Evolutionary conservation across 2,329 filamentous ascomycete genomes (phyloP), one percentile per base, ranked within the genome.

Genomic region (Penicillium sp.): DNA sequence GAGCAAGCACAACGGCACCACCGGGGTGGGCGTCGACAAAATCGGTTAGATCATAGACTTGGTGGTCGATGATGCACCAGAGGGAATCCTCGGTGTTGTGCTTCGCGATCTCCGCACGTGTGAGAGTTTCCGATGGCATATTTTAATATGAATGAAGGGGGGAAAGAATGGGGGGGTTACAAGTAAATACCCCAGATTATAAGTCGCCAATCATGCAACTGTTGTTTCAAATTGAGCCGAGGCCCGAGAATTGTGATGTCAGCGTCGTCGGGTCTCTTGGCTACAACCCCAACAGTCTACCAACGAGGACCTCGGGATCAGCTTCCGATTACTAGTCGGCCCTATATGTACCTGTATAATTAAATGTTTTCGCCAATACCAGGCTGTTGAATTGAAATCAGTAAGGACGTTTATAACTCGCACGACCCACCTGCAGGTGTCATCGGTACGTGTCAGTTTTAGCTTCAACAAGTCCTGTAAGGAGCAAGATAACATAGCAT

Each of bases 21-120:
- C 91, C 91, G 0, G 91, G 91, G 69, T 96, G 91, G 23, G 89
- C 90, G 71, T 94, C 89, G 66, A 91, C 76, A 74, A 95, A 96
- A 64, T 95, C 90, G 60, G 87, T 88, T 13, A 93, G 83, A 76
- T 96, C 90, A 80, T 95, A 96, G 71, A 95, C 90, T 69, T 87
- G 89, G 77, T 89, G 86, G 80, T 96, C 91, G 75, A 96, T 86
- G 70, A 96, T 88, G 76, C 90, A 89, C 88, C 90, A 93, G 57
- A 91, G 79, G 62, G 87, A 88, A 63, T 92, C 88, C 49, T 89
- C 86, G 56, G 83, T 85, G 73, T 87, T 91, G 79, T 93, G 88
- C 73, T 88, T 84, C 62, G 88, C 87, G 66, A 94, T 89, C 74
- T 91, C 77, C 42, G 75, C 79, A 67, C 81, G 81, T 51, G 80